phyloP scores from a whole-genome alignment of 2,329 filamentous ascomycete species.

The Tympanopsis confertula region DNA sequence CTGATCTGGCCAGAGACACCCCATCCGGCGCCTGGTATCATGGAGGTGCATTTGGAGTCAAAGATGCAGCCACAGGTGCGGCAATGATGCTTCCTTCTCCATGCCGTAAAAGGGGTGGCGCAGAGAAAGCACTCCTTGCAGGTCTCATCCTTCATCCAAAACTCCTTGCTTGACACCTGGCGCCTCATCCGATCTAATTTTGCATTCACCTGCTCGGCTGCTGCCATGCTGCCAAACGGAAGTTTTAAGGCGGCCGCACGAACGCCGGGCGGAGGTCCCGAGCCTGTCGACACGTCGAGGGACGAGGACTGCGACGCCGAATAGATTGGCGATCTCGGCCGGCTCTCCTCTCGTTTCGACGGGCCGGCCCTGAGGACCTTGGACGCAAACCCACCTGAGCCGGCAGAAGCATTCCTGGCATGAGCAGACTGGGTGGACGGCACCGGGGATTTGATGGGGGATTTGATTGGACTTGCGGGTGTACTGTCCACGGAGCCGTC shows the following conservation, averaged over 20 bases:
- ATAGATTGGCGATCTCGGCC: background rate
- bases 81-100: slow-evolving; percentile 92
- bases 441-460: background rate
- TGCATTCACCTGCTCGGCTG: slow-evolving; percentile 45
- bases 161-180: slow-evolving; percentile 84
- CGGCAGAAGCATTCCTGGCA: background rate
- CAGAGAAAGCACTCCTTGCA: slow-evolving; percentile 95
- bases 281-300: slow-evolving; percentile 18
- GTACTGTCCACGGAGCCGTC: background rate
- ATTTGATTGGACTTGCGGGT: background rate
- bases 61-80: slow-evolving; percentile 96
- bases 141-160: slow-evolving; percentile 99
- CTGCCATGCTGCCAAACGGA: slow-evolving; percentile 29
- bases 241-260: background rate
- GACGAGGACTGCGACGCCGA: slow-evolving; percentile 29
- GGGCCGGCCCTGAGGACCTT: too few relatives aligned
- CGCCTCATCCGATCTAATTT: slow-evolving; percentile 64
- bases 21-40: slow-evolving; percentile 80
- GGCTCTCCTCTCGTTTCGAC: background rate
- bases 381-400: background rate
- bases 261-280: too few relatives aligned
- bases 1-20: slow-evolving; percentile 77
- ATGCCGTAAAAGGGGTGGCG: slow-evolving; percentile 80
- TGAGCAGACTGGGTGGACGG: background rate
- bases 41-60: slow-evolving; percentile 85